Evolutionary conservation across 805 yeast species (phyloP), one percentile per base, ranked within the genome.

Genomic region (Starmerella scarabaei): DNA sequence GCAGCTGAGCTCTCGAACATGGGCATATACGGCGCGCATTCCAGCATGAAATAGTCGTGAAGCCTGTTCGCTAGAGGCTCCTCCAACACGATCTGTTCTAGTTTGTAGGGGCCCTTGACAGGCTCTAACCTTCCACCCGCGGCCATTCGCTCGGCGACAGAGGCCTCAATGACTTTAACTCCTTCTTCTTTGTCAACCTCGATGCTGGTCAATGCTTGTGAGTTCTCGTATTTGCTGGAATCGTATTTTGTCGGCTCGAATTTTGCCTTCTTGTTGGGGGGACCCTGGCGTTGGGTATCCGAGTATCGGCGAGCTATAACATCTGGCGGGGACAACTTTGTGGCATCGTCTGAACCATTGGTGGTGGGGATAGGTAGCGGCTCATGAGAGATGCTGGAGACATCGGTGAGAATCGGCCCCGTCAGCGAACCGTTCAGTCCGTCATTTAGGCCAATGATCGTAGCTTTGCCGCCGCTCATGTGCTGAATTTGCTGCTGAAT

Each of bases 21-120:
- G 2, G 95, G 95, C 51, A 85, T 65, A 50, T 69, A 79, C 0
- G 94, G 93, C 19, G 81, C 62, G 53, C 77, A 78, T 41, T 76
- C 71, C 5, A 60, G 59, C 45, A 80, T 68, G 54, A 86, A 86
- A 20, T 75, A 63, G 33, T 68, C 67, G 57, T 86, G 94, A 24
- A 86, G 65, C 48, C 73, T 76, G 33, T 71, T 66, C 0, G 94
- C 95, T 50, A 77, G 75, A 11, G 65, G 68, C 1, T 77, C 56
- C 1, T 85, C 67, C 14, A 86, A 64, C 26, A 65, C 66, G 7
- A 85, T 88, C 43, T 79, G 80, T 0, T 94, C 95, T 17, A 86
- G 60, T 7, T 20, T 17, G 23, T 42, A 51, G 1, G 55, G 53
- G 7, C 54, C 55, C 17, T 37, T 36, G 3, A 43, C 31, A 7